phyloP scores from a whole-genome alignment of 2,329 filamentous ascomycete genomes.

The Arachnomyces sp. region DNA sequence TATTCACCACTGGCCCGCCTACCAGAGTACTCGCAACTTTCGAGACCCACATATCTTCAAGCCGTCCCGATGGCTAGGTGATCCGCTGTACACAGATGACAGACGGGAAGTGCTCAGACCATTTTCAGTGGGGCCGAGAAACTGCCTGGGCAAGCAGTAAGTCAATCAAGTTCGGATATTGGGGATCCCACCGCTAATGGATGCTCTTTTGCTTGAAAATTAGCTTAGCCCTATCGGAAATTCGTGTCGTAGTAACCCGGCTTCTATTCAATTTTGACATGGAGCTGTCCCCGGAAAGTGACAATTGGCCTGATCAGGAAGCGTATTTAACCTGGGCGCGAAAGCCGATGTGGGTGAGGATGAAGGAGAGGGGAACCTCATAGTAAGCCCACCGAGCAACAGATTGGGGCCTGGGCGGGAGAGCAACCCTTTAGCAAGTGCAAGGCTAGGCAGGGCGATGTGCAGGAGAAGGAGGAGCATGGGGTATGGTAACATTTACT shows the following conservation, averaged over 20 bases:
- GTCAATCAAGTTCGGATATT: too few relatives aligned
- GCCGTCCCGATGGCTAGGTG: conserved; percentile 41
- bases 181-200: too few relatives aligned
- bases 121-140: conserved; percentile 42
- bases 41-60: conserved; percentile 37
- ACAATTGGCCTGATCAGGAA: conserved; percentile 34
- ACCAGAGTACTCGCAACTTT: conserved; percentile 39
- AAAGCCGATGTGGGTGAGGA: conserved; percentile 28
- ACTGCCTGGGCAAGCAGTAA: conserved; percentile 42
- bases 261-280: conserved; percentile 46
- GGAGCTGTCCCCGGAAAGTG: conserved; percentile 29
- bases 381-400: too few relatives aligned
- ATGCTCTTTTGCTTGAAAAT: too few relatives aligned
- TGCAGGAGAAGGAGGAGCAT: too few relatives aligned
- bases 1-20: conserved; percentile 40
- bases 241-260: conserved; percentile 42
- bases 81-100: conserved; percentile 32
- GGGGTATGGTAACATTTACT: too few relatives aligned
- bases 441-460: too few relatives aligned
- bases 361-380: too few relatives aligned
- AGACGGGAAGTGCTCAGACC: conserved; percentile 39
- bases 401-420: too few relatives aligned
- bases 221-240: conserved; percentile 44
- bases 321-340: conserved; percentile 38
- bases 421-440: too few relatives aligned